Evolutionary conservation across 441 rosid species (phyloP).

Genomic region (Pelargonium cotyledonis): DNA sequence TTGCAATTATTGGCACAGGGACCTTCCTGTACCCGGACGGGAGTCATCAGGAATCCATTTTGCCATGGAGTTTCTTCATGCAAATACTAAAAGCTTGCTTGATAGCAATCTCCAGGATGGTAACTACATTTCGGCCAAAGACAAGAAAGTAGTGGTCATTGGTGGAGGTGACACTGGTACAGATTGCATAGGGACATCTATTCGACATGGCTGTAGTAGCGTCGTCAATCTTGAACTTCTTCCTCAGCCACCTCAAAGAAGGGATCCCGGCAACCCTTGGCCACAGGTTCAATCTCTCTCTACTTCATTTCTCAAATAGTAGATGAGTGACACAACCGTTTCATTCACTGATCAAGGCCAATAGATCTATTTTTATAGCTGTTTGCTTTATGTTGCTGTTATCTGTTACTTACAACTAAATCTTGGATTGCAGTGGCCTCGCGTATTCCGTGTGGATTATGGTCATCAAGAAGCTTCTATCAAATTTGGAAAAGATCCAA

Average conservation of each 20-base stretch:
- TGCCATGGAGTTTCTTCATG: conserved; percentile 98
- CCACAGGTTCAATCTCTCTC: conserved; percentile 66
- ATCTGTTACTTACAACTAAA: neutral
- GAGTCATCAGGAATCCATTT: conserved; percentile 83
- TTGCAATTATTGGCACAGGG: conserved; percentile 49
- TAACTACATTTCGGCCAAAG: conserved; percentile 83
- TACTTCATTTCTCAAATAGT: neutral
- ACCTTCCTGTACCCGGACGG: conserved; percentile 93
- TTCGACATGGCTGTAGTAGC: conserved; percentile 85
- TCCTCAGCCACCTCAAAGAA: conserved; percentile 75
- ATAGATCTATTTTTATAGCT: neutral
- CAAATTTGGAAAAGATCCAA: conserved; percentile 91
- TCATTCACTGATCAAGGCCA: too few relatives aligned
- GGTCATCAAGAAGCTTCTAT: conserved; percentile 94
- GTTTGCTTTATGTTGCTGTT: neutral
- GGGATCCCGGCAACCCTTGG: conserved; percentile 99
- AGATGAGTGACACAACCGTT: too few relatives aligned
- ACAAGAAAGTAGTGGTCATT: conserved; percentile 91
- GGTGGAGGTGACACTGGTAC: conserved; percentile 99
- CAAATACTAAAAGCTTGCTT: conserved; percentile 94
- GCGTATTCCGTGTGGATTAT: conserved; percentile 84
- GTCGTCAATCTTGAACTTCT: conserved; percentile 93
- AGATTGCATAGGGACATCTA: conserved; percentile 97
- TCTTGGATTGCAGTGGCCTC: conserved; percentile 78
- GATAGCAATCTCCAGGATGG: conserved; percentile 83